These are phyloP conservation scores for Colletotrichum sp. DNA, from an alignment of 2,329 filamentous ascomycete genomes.

Conservation along the genomic window DNA sequence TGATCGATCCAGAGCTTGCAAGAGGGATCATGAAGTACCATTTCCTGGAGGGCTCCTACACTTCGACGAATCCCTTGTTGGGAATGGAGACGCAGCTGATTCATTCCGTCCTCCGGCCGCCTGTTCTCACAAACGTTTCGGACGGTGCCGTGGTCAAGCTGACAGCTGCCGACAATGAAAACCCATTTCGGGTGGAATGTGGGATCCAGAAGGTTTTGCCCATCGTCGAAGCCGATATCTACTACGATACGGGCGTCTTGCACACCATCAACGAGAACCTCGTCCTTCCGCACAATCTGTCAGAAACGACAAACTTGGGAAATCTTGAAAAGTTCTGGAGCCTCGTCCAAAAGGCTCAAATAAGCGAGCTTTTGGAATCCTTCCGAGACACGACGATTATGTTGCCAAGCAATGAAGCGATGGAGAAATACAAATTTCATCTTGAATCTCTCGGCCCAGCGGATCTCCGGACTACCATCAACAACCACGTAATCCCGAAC, in stretches of 20 bases:
- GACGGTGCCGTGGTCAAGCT: background rate
- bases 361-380: background rate
- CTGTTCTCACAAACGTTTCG: background rate
- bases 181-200: background rate
- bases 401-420: background rate
- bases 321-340: background rate
- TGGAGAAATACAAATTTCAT: background rate
- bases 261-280: background rate
- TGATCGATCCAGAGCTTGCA: background rate
- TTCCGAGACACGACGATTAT: background rate
- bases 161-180: background rate
- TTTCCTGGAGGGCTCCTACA: background rate
- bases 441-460: background rate
- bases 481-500: background rate
- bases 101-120: background rate
- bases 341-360: background rate
- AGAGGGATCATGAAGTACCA: background rate
- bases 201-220: background rate
- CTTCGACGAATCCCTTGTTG: background rate
- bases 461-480: background rate
- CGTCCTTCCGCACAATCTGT: background rate
- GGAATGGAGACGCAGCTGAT: background rate
- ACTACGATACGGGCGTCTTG: background rate
- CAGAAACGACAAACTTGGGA: background rate
- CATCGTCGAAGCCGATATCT: background rate